Base-by-base conservation (phyloP, 805 yeast species). In the Torulaspora microellipsoides region DNA sequence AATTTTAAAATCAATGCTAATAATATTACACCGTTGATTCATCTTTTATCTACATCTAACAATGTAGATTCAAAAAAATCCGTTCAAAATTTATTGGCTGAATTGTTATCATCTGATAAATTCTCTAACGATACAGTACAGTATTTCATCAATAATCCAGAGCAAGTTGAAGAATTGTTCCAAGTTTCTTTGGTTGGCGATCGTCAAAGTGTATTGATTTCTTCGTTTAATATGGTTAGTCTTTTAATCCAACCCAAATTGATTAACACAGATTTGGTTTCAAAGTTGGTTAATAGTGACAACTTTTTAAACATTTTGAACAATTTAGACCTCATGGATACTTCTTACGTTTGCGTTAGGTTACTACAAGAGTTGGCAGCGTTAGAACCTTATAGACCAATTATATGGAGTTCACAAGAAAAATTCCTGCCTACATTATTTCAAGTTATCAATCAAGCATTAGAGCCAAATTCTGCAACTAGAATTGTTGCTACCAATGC, bases 351-450 rank as follows among this genome's bases (percentile, higher is more conserved):
- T 28, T 56, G 61, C 37, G 55, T 64, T 28, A 51, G 68, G 42
- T 45, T 61, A 33, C 39, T 64, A 34, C 67, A 64, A 49, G 68
- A 64, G 46, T 44, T 64, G 27, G 46, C 55, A 6, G 49, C 60
- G n/a, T 43, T 60, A n/a, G 52, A 53, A 39, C 48, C 48, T 15
- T 62, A 61, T 48, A 49, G 64, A 30, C 15, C 39, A 7, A 39
- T 53, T 23, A 52, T 62, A 33, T 64, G 65, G 65, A 23, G 44
- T 10, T 41, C 55, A 10, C 72, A 73, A 43, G 50, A 60, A 4
- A 65, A 69, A 34, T 68, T 67, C 40, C 62, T 81, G 36, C 81
- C 82, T 8, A 68, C 73, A 0, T 56, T 83, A 29, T 65, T 78
- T 46, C 65, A 63, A 44, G 69, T 78, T 35, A 66, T 81, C 52